Base-by-base conservation (phyloP, 176 grass and related monocot genomes). In the Hsuehochloa calcarea region DNA sequence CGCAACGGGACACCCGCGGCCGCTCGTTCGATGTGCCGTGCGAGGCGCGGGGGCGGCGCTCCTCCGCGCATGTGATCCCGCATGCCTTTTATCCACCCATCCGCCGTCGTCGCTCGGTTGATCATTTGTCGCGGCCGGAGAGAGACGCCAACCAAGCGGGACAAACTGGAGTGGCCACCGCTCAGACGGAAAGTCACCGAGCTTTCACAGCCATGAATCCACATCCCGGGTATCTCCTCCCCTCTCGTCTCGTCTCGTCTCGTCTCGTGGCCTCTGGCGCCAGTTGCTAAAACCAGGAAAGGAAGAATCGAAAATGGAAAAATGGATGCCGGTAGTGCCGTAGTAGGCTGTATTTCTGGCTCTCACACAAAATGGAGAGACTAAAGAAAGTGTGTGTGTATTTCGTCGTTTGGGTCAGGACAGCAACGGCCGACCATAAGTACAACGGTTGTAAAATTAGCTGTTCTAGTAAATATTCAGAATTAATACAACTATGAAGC, bases 401-500 rank as follows among this genome's bases (percentile, higher is more conserved):
- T 61, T 19, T 25, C 14, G 27, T 9, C 12, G 26, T 8, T 43
- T 43, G 55, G 55, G 44, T 61, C 79, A 69, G 44, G 62, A 59
- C 72, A 85, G 62, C 83, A 76, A 77, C 61, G 47, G n/a, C 31
- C 62, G 72, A 77, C 83, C 72, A 85, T n/a, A n/a, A n/a, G n/a
- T n/a, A n/a, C 72, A 68, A 76, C 46, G n/a, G 81, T 69, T 25
- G n/a, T n/a, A n/a, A n/a, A n/a, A n/a, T n/a, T n/a, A n/a, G n/a
- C n/a, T n/a, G n/a, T n/a, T n/a, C n/a, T n/a, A n/a, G n/a, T n/a
- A n/a, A n/a, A n/a, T n/a, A n/a, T n/a, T n/a, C n/a, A n/a, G n/a
- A n/a, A n/a, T n/a, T n/a, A n/a, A n/a, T n/a, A n/a, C n/a, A n/a
- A n/a, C n/a, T n/a, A n/a, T n/a, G n/a, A n/a, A n/a, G n/a, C n/a